Base-by-base conservation (phyloP, 805 yeast genomes). In the Alloascoidea hylecoeti region DNA sequence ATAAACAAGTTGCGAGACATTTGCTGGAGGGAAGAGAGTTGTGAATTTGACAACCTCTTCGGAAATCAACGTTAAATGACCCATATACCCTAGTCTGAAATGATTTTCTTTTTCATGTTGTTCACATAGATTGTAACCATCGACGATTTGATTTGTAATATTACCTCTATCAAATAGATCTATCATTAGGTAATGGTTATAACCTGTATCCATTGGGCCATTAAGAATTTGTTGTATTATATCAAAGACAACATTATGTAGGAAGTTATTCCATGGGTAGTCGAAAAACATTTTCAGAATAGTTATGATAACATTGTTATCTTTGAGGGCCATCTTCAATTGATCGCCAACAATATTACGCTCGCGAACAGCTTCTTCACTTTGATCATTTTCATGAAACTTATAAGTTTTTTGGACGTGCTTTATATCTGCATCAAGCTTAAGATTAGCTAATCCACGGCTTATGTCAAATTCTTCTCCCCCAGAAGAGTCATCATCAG, bases 231-330 rank as follows among this genome's bases (percentile, higher is more conserved):
- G 99, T 57, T 92, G 99, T 19, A 92, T 79, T 44, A 92, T 74
- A 58, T 92, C 99, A 64, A 89, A 92, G 5, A 92, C 95, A 41
- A 92, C 98, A 51, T 89, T 92, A 57, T 92, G 98, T 64, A 92
- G 70, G 52, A 92, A 92, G 53, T 92, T 92, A 56, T 92, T 92
- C 97, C 97, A 92, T 4, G 97, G 96, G 56, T 78, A 85, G 43
- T 69, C 63, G 56, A 88, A 77, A 51, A 92, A 84, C 68, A 81
- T 75, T 17, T 68, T 58, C 17, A 86, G 59, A n/a, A 88, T 76
- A 16, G 73, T 69, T 15, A 72, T 61, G 19, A 88, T 66, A 41
- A 85, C 74, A 27, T 70, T 68, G 54, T 74, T 75, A 51, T 92
- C 96, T 42, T 76, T 71, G 16, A 92, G 62, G 39, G 83, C 77